phyloP scores from a whole-genome alignment of 2,329 filamentous ascomycete species.

The Neurospora sp. region DNA sequence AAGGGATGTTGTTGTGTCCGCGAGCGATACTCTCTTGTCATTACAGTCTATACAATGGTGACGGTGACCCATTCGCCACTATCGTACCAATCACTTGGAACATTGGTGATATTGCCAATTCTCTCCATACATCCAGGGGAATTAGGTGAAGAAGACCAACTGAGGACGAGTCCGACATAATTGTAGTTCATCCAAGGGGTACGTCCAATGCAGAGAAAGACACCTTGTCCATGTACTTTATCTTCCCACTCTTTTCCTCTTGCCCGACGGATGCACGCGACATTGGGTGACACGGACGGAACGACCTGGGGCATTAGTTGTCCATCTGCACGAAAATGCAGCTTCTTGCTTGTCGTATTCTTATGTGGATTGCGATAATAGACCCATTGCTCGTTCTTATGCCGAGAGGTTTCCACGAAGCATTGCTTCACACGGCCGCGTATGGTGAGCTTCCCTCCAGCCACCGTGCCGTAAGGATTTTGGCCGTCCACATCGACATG shows the following conservation, averaged over 20 bases:
- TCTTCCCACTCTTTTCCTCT: background rate
- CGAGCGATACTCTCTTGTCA: background rate
- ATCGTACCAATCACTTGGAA: background rate
- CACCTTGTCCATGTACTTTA: background rate
- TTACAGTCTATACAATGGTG: background rate
- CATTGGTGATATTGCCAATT: background rate
- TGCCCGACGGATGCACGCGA: background rate
- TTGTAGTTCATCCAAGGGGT: background rate
- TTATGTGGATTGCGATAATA: background rate
- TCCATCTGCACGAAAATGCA: background rate
- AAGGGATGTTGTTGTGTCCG: constrained; percentile 27
- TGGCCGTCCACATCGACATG: background rate
- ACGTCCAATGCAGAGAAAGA: background rate
- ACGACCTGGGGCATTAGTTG: background rate
- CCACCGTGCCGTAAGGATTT: background rate
- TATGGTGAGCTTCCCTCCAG: background rate
- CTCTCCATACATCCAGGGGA: background rate
- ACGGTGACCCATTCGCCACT: background rate
- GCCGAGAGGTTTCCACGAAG: background rate
- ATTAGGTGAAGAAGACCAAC: background rate
- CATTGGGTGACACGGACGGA: background rate
- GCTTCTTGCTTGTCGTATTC: background rate
- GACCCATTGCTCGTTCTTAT: background rate
- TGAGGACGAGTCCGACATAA: background rate
- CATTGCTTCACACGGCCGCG: background rate